Evolutionary conservation across 441 rosid species (phyloP), one percentile per base, ranked within the genome.

Genomic region (Bruguiera hainesii): DNA sequence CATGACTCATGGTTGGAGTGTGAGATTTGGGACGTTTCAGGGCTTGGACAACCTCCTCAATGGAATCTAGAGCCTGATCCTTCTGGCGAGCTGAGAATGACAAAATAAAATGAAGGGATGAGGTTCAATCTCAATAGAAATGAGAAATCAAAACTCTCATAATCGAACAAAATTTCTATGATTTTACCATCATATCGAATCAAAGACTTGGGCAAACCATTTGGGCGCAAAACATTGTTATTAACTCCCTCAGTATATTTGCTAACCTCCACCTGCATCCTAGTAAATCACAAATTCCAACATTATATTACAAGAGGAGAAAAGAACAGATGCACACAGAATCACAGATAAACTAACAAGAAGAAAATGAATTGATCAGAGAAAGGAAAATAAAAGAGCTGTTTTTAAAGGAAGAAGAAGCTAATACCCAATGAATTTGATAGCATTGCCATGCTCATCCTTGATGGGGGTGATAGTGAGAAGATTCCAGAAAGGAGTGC

Each of bases 191-290:
- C 99, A 65, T 95, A 95, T 68, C 94, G 96, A 70, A 95, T 95
- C 56, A 95, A 74, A 49, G 97, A 90, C 74, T 81, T 80, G 15
- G 96, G 82, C 83, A 87, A 80, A 73, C 99, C 98, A 68, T 95
- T 95, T 26, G 99, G 98, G 63, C 97, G 90, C 68, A 95, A n/a
- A 57, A 71, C 89, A 70, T 83, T 90, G 46, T 95, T 89, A 56
- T 80, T 83, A 39, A 86, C 61, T 18, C 98, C 99, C 83, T 95
- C 98, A 0, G 99, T 95, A 79, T 85, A 85, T 74, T 95, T 95
- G 87, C 93, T 95, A 67, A 95, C 98, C 81, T 91, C 95, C 56
- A 95, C 99, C 86, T 91, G 99, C 99, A 95, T 95, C 73, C 98
- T 94, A 88, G 28, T 7, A 53, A 21, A 51, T 33, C 37, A 21